Evolutionary conservation across 441 rosid genomes (phyloP).

Genomic region (Sinapis alba): DNA sequence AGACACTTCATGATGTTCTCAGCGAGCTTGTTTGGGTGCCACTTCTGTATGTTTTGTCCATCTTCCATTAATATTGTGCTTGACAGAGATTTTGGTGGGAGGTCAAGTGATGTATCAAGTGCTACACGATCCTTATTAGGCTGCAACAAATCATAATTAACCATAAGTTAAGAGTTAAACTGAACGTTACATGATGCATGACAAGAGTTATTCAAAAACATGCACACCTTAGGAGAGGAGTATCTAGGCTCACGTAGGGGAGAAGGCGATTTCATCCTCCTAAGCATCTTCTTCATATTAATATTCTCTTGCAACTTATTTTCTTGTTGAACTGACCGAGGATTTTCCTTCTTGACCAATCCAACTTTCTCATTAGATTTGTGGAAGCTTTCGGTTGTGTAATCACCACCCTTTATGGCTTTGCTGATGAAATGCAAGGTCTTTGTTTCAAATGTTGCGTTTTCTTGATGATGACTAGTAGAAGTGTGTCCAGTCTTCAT

Average conservation of each 20-base stretch:
- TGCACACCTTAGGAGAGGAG: slow-evolving; percentile 79
- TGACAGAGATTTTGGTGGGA: slow-evolving; percentile 63
- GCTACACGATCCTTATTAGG: slow-evolving; percentile 56
- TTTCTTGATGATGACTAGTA: slow-evolving; percentile 40
- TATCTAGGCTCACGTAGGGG: slow-evolving; percentile 69
- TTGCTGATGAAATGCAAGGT: slow-evolving; percentile 89
- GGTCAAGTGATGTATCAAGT: slow-evolving; percentile 45
- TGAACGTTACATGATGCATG: neutral
- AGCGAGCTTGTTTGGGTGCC: slow-evolving; percentile 86
- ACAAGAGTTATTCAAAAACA: neutral
- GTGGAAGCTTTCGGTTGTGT: slow-evolving; percentile 51
- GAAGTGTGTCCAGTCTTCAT: slow-evolving; percentile 28
- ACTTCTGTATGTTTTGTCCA: slow-evolving; percentile 51
- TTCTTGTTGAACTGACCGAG: slow-evolving; percentile 33
- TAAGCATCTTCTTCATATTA: slow-evolving; percentile 47
- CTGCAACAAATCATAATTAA: slow-evolving; percentile 39
- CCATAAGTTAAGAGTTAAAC: neutral
- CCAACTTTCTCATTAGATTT: slow-evolving; percentile 47
- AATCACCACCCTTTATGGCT: slow-evolving; percentile 79
- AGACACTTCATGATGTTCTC: slow-evolving; percentile 87
- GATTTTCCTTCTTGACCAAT: slow-evolving; percentile 36
- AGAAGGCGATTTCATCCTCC: slow-evolving; percentile 56
- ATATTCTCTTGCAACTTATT: slow-evolving; percentile 46
- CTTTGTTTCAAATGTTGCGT: slow-evolving; percentile 66
- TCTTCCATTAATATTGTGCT: slow-evolving; percentile 62